Percentiles rank a stretch among this genome's conserved stretches.
phyloP scores from a whole-genome alignment of 306 rosid genomes.

The Gynostemma pentaphyllum region DNA sequence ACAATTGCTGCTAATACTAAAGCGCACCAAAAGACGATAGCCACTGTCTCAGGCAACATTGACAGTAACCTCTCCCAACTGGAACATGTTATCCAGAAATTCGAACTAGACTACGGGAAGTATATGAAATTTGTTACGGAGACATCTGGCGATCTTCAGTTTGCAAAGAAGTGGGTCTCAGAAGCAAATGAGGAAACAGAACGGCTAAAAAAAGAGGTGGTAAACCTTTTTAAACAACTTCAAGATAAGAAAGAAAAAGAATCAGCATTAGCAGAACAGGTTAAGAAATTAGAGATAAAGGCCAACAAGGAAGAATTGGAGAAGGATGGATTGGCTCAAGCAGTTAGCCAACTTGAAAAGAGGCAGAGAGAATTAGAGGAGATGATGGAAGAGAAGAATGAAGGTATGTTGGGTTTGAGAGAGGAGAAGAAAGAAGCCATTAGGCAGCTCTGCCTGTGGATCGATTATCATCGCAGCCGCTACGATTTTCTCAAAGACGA shows the following conservation, averaged over 20 bases:
- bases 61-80: conserved; percentile 28
- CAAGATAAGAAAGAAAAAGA: conserved; percentile 27
- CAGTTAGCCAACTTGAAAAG: conserved; percentile 45
- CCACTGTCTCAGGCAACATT: conserved; percentile 24
- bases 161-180: conserved; percentile 37
- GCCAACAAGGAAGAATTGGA: conserved; percentile 45
- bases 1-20: conserved; percentile 36
- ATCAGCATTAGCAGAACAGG: conserved; percentile 22
- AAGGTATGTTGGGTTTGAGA: conserved; percentile 41
- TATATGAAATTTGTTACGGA: conserved; percentile 26
- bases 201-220: conserved; percentile 31
- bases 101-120: conserved; percentile 23
- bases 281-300: conserved; percentile 42
- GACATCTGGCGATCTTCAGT: conserved; percentile 40
- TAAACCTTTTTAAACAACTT: conserved; percentile 33
- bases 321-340: conserved; percentile 41
- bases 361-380: conserved; percentile 52
- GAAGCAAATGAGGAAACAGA: conserved; percentile 30
- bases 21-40: conserved; percentile 38
- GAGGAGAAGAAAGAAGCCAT: conserved; percentile 97
- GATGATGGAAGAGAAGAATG: conserved; percentile 56
- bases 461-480: conserved; percentile 77
- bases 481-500: conserved; percentile 61
- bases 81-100: conserved; percentile 34
- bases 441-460: conserved; percentile 84